Evolutionary conservation across 2,329 filamentous ascomycete genomes (phyloP), one percentile per base, ranked within the genome.

Genomic region (Monosporascus sp.): DNA sequence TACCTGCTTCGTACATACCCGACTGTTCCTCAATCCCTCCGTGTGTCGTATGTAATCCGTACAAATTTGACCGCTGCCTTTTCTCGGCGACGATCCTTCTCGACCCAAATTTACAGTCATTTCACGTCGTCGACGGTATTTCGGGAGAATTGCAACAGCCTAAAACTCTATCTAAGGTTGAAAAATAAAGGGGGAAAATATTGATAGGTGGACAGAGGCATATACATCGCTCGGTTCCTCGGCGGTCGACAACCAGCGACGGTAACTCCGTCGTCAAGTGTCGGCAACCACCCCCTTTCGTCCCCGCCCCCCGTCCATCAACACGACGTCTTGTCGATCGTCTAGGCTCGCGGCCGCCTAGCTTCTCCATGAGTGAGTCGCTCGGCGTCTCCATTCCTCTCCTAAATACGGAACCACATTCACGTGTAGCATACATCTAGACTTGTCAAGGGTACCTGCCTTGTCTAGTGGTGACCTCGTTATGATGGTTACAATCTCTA

Each of bases 271-370:
- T 60, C 53, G 53, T 56, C 56, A 57, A 42, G 49, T 54, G 57
- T 59, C 60, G 54, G 52, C 51, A 55, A 55, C 53, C 57, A 56
- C 57, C 54, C 49, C 49, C 49, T 57, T 57, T 52, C 55, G 53
- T 41, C 46, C 44, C 27, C 50, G 36, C 42, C 44, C 48, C 47
- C 37, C 47, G 51, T 51, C 37, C 49, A 53, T 56, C 55, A 56
- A 18, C 55, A 47, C 56, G 60, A 58, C 56, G 52, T 53, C 57
- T 51, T 58, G 55, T 62, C 62, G 59, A 63, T 60, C 57, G 61
- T 65, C 66, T 66, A 64, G 66, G 65, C 62, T 62, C 55, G 61
- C 64, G 62, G 65, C 63, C 65, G 63, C 66, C 65, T 66, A 64
- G 66, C 63, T 62, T 65, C 53, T 57, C 49, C 54, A 59, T 62